These are phyloP conservation scores for Talaromyces liani DNA, from an alignment of 495 filamentous ascomycete species.

Conservation along the genomic window DNA sequence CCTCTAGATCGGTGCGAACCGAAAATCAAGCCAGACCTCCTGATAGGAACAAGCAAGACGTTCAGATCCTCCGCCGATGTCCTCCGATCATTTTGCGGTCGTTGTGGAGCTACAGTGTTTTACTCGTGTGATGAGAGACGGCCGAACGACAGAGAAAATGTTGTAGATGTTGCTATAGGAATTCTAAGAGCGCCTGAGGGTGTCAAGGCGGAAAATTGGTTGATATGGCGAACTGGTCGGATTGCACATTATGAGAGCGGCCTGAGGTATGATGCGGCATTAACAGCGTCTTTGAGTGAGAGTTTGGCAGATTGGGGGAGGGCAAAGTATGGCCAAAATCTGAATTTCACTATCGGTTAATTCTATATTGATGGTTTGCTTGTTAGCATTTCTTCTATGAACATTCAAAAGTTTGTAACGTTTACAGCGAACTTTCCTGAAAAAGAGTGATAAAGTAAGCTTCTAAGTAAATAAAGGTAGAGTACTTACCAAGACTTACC, in stretches of 20 bases:
- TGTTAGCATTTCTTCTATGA: no score
- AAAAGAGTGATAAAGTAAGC: no score
- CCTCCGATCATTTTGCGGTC: slow-evolving; percentile 43
- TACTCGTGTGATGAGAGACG: slow-evolving; percentile 31
- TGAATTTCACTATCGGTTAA: slow-evolving; percentile 7
- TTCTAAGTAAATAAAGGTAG: no score
- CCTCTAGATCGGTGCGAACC: slow-evolving; percentile 15
- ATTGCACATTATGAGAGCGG: slow-evolving; percentile 23
- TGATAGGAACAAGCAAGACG: slow-evolving; percentile 37
- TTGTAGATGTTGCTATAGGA: slow-evolving; percentile 45
- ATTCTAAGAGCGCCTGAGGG: slow-evolving; percentile 40
- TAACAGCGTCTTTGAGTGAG: slow-evolving; percentile 20
- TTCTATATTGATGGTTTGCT: neutral
- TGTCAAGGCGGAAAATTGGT: slow-evolving; percentile 39
- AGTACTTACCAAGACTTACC: no score
- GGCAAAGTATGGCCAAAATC: slow-evolving; percentile 3
- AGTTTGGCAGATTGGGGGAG: slow-evolving; percentile 24
- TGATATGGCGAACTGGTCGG: slow-evolving; percentile 24
- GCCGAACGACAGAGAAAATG: slow-evolving; percentile 13
- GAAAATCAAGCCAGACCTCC: slow-evolving; percentile 13
- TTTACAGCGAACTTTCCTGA: no score
- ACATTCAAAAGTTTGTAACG: no score
- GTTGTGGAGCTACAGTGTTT: slow-evolving; percentile 46
- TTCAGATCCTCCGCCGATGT: slow-evolving; percentile 39
- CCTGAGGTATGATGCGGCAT: slow-evolving; percentile 21